Evolutionary conservation across 306 rosid genomes (phyloP).

Genomic region (Vicia villosa): DNA sequence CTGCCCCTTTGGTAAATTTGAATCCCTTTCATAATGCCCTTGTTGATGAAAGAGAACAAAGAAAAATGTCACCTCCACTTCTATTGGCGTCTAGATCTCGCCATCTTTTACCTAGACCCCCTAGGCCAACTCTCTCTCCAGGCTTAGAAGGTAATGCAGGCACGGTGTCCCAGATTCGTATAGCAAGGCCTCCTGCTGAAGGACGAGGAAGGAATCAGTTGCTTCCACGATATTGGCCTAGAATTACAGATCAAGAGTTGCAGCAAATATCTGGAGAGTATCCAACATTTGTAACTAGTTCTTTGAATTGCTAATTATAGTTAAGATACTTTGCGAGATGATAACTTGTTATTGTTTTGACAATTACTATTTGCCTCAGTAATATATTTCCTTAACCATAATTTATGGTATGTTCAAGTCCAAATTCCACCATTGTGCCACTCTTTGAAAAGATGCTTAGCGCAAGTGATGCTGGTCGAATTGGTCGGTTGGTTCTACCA

Average conservation of each 20-base stretch:
- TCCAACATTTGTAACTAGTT: constrained; percentile 52
- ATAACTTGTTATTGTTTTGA: constrained; percentile 27
- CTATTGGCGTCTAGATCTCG: constrained; percentile 72
- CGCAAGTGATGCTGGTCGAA: constrained; percentile 99
- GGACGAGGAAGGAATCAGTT: constrained; percentile 97
- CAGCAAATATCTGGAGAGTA: constrained; percentile 99
- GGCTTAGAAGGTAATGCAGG: constrained; percentile 68
- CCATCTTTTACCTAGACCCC: constrained; percentile 81
- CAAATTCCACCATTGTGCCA: constrained; percentile 93
- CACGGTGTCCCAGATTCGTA: constrained; percentile 78
- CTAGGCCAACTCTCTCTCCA: constrained; percentile 64
- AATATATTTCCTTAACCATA: constrained; percentile 57
- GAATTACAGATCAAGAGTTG: constrained; percentile 95
- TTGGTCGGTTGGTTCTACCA: constrained; percentile 97
- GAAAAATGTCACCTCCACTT: constrained; percentile 59
- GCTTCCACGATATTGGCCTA: constrained; percentile 99
- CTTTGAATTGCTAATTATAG: constrained; percentile 18
- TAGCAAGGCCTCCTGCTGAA: constrained; percentile 99
- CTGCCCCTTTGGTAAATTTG: constrained; percentile 59
- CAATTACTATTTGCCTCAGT: constrained; percentile 20
- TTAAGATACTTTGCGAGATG: constrained; percentile 18
- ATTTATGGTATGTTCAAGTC: constrained; percentile 58
- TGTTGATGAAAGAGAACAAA: constrained; percentile 69
- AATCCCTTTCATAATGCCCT: constrained; percentile 49
- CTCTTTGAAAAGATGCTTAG: constrained; percentile 98